Evolutionary conservation across 495 filamentous ascomycete species (phyloP).

Genomic region (Thermothielavioides terrestris): DNA sequence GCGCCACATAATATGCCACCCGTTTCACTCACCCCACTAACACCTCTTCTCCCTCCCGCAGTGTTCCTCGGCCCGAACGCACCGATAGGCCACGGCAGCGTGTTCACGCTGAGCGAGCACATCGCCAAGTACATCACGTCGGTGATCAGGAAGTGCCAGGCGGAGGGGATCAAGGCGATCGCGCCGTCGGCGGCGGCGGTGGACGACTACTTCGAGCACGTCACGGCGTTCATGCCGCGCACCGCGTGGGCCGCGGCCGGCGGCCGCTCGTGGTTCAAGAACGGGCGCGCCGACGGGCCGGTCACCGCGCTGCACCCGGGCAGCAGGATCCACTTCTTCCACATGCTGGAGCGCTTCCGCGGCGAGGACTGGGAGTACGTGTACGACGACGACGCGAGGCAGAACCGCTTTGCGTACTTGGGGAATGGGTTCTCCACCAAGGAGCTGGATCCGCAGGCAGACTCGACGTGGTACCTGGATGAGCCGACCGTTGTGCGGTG

Average conservation of each 20-base stretch:
- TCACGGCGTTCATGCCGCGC: constrained; percentile 39
- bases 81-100: constrained; percentile 42
- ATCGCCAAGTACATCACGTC: constrained; percentile 39
- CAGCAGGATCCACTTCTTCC: constrained; percentile 44
- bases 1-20: background rate
- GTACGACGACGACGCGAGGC: constrained; percentile 27
- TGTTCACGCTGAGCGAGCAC: constrained; percentile 41
- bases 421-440: constrained; percentile 37
- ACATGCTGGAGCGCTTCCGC: constrained; percentile 40
- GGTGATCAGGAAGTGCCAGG: constrained; percentile 38
- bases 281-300: constrained; percentile 33
- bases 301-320: constrained; percentile 44
- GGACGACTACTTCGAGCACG: constrained; percentile 39
- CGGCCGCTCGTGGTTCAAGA: constrained; percentile 44
- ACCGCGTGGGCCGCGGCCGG: constrained; percentile 36
- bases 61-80: constrained; percentile 42
- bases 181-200: constrained; percentile 33
- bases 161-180: constrained; percentile 34
- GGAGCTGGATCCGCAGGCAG: constrained; percentile 30
- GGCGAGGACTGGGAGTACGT: constrained; percentile 45
- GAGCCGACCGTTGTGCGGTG: constrained; percentile 1
- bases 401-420: constrained; percentile 38
- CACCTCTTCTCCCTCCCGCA: constrained; percentile 12
- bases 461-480: constrained; percentile 40
- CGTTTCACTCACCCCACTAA: constrained; percentile 8